Evolutionary conservation across 106 monocot genomes (phyloP).

Genomic region (Acorus calamus): DNA sequence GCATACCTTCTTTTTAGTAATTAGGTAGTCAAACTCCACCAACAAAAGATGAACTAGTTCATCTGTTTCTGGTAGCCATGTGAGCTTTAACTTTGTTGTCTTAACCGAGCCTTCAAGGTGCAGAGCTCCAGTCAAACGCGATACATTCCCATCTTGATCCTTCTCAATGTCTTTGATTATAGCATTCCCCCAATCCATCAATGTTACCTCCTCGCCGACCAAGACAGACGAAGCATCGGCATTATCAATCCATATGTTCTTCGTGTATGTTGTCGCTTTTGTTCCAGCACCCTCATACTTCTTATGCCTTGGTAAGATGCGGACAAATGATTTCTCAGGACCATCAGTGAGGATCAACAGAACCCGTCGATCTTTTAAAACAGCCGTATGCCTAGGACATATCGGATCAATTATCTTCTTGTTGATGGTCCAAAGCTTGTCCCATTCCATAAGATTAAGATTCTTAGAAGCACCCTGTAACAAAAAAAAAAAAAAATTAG

Average conservation of each 20-base stretch:
- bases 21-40: conserved; percentile 82
- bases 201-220: conserved; percentile 65
- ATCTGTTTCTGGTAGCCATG: conserved; percentile 82
- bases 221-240: conserved; percentile 54
- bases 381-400: conserved; percentile 92
- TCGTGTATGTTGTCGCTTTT: conserved; percentile 84
- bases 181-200: conserved; percentile 99
- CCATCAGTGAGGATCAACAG: conserved; percentile 60
- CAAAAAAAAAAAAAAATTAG: background rate
- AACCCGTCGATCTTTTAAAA: conserved; percentile 51
- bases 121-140: conserved; percentile 47
- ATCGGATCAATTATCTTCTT: conserved; percentile 96
- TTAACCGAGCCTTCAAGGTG: conserved; percentile 85
- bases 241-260: conserved; percentile 74
- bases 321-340: conserved; percentile 69
- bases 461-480: conserved; percentile 92
- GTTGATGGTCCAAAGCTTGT: conserved; percentile 98
- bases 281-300: conserved; percentile 84
- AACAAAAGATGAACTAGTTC: conserved; percentile 71
- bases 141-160: conserved; percentile 45
- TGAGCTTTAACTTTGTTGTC: conserved; percentile 87
- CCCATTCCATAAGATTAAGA: conserved; percentile 98
- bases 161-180: conserved; percentile 76
- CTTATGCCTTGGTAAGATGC: conserved; percentile 80
- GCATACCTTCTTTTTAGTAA: conserved; percentile 90